A percentile compares a stretch with the other conserved stretches of the same genome.
Conservation (phyloP, 352 stramenopile genomes). For the Phytophthora ramorum region DNA sequence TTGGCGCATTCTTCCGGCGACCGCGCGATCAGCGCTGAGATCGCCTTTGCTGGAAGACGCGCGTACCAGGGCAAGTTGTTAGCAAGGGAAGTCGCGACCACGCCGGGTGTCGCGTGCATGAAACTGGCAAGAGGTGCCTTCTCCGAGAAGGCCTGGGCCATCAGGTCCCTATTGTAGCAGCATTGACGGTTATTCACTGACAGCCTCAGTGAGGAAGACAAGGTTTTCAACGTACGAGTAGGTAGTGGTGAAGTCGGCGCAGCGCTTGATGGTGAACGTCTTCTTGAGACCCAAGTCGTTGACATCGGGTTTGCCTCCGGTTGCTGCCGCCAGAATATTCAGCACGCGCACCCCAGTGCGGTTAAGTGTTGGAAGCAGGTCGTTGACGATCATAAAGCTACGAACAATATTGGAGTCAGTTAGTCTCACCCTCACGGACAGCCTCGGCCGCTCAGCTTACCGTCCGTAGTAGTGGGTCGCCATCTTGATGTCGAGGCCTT, state of each 20-base stretch:
- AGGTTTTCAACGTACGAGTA: constrained; percentile 19
- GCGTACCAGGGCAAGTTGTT: constrained; percentile 22
- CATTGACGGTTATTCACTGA: background rate
- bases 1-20: constrained; percentile 19
- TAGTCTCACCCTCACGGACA: background rate
- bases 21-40: constrained; percentile 8
- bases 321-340: constrained; percentile 18
- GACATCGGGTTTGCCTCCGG: constrained; percentile 10
- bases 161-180: constrained; percentile 17
- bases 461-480: constrained; percentile 27
- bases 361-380: constrained; percentile 14
- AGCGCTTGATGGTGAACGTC: constrained; percentile 26
- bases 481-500: constrained; percentile 29
- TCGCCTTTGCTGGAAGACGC: constrained; percentile 9
- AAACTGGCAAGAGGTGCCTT: constrained; percentile 23
- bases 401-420: background rate
- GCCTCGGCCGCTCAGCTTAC: background rate
- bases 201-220: background rate
- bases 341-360: constrained; percentile 16
- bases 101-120: constrained; percentile 20
- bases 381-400: constrained; percentile 25
- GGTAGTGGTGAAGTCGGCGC: constrained; percentile 20
- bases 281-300: constrained; percentile 27
- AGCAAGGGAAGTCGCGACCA: constrained; percentile 10
- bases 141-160: constrained; percentile 26